Conservation (phyloP, 2,329 filamentous ascomycete genomes). For the Colletotrichum truncatum region DNA sequence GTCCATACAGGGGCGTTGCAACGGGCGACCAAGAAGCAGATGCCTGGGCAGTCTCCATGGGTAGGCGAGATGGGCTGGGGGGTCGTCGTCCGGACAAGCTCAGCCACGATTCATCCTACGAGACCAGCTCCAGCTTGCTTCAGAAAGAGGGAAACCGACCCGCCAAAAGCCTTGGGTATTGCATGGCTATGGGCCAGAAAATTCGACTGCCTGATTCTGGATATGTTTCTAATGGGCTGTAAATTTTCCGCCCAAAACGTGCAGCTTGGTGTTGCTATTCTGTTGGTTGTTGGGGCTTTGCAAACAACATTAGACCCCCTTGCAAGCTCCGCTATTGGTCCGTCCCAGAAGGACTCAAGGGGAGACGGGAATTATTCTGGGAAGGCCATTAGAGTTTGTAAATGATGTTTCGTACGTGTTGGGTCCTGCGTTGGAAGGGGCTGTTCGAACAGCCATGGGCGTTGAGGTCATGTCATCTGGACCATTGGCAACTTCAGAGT, state of each 20-base stretch:
- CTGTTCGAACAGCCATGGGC: neutral
- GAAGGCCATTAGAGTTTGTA: constrained; percentile 5
- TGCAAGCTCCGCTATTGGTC: neutral
- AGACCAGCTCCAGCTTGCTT: neutral
- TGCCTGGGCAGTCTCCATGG: neutral
- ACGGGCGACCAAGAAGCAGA: neutral
- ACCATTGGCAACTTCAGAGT: neutral
- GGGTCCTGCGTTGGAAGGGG: neutral
- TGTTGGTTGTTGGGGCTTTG: neutral
- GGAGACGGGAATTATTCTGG: neutral
- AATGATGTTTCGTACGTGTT: constrained; percentile 19
- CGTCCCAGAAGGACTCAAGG: neutral
- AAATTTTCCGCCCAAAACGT: neutral
- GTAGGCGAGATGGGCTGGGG: neutral
- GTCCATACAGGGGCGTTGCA: neutral
- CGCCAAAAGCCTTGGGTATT: neutral
- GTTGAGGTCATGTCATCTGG: constrained; percentile 1
- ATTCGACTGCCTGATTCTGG: constrained; percentile 3
- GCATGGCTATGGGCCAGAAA: neutral
- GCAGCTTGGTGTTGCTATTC: neutral
- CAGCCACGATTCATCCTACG: constrained; percentile 27
- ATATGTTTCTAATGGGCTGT: neutral
- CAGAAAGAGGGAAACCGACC: neutral
- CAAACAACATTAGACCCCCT: neutral
- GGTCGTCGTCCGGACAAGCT: neutral